Conservation (phyloP, 371 early-diverging fungal species). For the Cokeromyces recurvatus region DNA sequence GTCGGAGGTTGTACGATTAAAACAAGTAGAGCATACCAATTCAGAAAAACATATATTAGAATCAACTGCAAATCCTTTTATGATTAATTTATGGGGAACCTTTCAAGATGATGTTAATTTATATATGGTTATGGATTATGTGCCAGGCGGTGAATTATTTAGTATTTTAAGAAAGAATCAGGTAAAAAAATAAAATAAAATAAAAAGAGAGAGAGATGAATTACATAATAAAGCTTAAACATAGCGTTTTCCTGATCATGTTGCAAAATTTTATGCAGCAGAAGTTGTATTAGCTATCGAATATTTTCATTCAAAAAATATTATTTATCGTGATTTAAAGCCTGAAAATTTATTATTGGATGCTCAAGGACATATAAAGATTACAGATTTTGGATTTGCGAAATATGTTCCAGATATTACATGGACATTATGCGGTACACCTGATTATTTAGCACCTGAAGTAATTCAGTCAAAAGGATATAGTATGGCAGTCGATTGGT, state of each 20-base stretch:
- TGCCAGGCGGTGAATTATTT: slow-evolving; percentile 88
- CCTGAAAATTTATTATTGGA: slow-evolving; percentile 87
- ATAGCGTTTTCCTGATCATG: slow-evolving; percentile 80
- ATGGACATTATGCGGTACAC: slow-evolving; percentile 97
- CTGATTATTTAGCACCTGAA: slow-evolving; percentile 98
- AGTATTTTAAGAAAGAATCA: slow-evolving; percentile 72
- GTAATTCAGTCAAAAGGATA: slow-evolving; percentile 97
- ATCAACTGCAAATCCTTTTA: slow-evolving; percentile 86
- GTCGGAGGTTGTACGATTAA: slow-evolving; percentile 84
- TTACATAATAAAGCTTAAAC: slow-evolving; percentile 12
- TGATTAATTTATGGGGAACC: slow-evolving; percentile 85
- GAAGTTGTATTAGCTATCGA: slow-evolving; percentile 68
- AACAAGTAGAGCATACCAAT: slow-evolving; percentile 96
- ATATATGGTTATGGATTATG: slow-evolving; percentile 91
- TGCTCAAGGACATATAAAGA: slow-evolving; percentile 84
- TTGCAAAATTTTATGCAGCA: slow-evolving; percentile 69
- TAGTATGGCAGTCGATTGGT: slow-evolving; percentile 97
- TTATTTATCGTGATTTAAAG: slow-evolving; percentile 85
- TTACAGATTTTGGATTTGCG: slow-evolving; percentile 96
- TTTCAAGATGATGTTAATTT: slow-evolving; percentile 82
- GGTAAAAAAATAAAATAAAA: slow-evolving; percentile 6
- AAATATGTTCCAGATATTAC: slow-evolving; percentile 58
- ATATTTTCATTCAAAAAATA: slow-evolving; percentile 80
- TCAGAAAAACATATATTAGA: slow-evolving; percentile 93
- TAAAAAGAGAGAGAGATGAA: not conserved